Base-by-base conservation (phyloP, 345 rosid genomes). In the Garcia nutans region DNA sequence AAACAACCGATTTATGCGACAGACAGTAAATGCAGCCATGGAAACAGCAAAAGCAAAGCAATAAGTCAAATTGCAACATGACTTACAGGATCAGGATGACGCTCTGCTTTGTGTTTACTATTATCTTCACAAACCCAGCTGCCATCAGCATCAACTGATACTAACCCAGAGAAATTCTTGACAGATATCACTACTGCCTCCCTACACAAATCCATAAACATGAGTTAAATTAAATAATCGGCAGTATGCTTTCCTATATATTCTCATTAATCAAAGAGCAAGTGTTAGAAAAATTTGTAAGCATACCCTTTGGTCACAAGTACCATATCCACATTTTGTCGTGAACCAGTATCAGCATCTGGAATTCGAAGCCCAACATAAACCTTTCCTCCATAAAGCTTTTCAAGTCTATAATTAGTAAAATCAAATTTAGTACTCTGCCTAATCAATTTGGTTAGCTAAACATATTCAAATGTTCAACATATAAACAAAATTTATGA, bases 361-460 rank as follows among this genome's bases (percentile, higher is more conserved):
- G 97, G 99, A 83, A 95, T 88, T 54, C 91, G 92, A 77, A 95
- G 99, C 61, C 99, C 99, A 6, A 88, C 87, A 68, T 89, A 91
- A 3, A 85, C 90, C 71, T 93, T 95, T 56, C 99, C 99, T 69
- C 89, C 90, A 74, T 89, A 87, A 64, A 93, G 89, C 89, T 93
- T 95, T 75, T 93, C 97, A 24, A 95, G 86, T 64, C 99, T 94
- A 65, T 44, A 67, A 74, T 20, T 22, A 28, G 31, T 6, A 62
- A 16, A 17, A 19, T 15, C 45, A 50, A 4, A n/a, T 33, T 33
- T 45, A 45, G 12, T 47, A 47, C 50, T 8, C 10, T 47, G 50
- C 10, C 50, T 2, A 47, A 47, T 47, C 50, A 47, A 47, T 47
- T 47, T 47, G 50, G 50, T 47, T 10, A 47, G 2, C 13, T 47